Evolutionary conservation across 352 stramenopile species (phyloP).

Genomic region (Globisporangium megalacanthum): DNA sequence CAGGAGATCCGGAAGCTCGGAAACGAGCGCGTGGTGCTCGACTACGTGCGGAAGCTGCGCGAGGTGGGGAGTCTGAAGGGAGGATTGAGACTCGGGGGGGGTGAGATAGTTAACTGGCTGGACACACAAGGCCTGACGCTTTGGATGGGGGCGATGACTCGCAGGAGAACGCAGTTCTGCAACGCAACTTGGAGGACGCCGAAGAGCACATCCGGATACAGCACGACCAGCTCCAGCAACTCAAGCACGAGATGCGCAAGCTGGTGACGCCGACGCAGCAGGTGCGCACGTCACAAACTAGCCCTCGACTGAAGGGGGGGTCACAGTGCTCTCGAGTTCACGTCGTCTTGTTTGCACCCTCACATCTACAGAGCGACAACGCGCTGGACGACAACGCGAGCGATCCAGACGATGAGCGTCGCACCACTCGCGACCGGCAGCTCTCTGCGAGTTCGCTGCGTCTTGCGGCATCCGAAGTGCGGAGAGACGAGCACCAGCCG

Average conservation of each 20-base stretch:
- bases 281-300: constrained; percentile 15
- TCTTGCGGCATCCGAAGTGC: background rate
- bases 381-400: background rate
- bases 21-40: constrained; percentile 72
- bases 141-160: background rate
- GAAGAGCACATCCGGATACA: constrained; percentile 76
- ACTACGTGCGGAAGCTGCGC: constrained; percentile 81
- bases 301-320: too few relatives aligned
- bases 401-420: background rate
- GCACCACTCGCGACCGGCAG: background rate
- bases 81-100: too few relatives aligned
- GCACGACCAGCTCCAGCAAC: constrained; percentile 63
- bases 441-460: constrained; percentile 6
- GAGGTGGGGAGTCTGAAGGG: constrained; percentile 27
- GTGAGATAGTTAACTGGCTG: too few relatives aligned
- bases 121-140: background rate
- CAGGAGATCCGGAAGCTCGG: constrained; percentile 77
- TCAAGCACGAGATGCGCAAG: constrained; percentile 67
- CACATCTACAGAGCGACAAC: background rate
- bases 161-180: constrained; percentile 57
- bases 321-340: too few relatives aligned
- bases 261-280: constrained; percentile 24
- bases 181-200: constrained; percentile 66
- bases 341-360: background rate
- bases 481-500: background rate